Percentiles rank a stretch among this genome's conserved stretches.
These are phyloP conservation scores for Leccinum boreale DNA, from an alignment of 768 basidiomycete genomes.

Conservation along the genomic window DNA sequence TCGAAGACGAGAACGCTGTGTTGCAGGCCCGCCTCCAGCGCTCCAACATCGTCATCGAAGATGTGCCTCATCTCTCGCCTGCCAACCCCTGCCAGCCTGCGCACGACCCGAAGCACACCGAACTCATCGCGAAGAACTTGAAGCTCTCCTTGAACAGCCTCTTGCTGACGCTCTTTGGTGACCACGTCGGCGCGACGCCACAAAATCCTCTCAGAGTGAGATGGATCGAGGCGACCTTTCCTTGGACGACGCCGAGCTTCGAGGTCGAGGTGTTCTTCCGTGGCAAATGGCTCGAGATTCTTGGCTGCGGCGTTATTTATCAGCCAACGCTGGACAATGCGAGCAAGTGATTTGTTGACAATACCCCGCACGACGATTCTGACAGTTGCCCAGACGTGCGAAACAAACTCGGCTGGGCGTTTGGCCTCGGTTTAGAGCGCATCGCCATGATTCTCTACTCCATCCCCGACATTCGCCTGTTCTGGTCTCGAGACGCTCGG, in stretches of 20 bases:
- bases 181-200: slow-evolving; percentile 43
- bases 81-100: slow-evolving; percentile 78
- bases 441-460: slow-evolving; percentile 97
- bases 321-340: slow-evolving; percentile 87
- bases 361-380: slow-evolving; percentile 2
- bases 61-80: slow-evolving; percentile 67
- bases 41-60: slow-evolving; percentile 84
- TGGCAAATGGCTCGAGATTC: slow-evolving; percentile 95
- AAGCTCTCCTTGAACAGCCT: slow-evolving; percentile 88
- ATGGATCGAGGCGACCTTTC: slow-evolving; percentile 98
- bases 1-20: slow-evolving; percentile 68
- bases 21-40: slow-evolving; percentile 57
- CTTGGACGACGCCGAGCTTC: slow-evolving; percentile 96
- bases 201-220: slow-evolving; percentile 80
- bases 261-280: slow-evolving; percentile 97
- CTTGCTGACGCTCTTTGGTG: slow-evolving; percentile 79
- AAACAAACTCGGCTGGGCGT: slow-evolving; percentile 94
- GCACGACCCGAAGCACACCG: slow-evolving; percentile 73
- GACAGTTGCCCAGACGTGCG: slow-evolving; percentile 51
- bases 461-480: slow-evolving; percentile 96
- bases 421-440: slow-evolving; percentile 93
- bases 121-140: slow-evolving; percentile 76
- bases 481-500: slow-evolving; percentile 89
- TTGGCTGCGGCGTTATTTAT: slow-evolving; percentile 89
- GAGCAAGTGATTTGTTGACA: slow-evolving; percentile 48